Evolutionary conservation across 2,329 filamentous ascomycete genomes (phyloP).

Genomic region (Metarhizium robertsii): DNA sequence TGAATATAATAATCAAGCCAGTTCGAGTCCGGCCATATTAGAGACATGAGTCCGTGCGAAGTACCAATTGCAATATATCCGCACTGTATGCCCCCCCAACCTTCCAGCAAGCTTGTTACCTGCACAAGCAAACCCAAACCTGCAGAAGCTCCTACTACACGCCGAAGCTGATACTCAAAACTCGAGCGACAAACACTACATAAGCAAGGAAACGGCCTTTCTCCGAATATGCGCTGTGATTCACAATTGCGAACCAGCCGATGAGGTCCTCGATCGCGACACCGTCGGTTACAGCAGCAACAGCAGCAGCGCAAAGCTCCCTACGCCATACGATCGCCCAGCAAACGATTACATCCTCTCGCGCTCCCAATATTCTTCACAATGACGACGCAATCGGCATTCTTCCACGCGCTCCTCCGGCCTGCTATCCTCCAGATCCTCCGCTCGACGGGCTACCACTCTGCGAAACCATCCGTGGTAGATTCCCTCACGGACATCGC

Average conservation of each 20-base stretch:
- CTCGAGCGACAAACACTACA: neutral
- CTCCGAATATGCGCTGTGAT: constrained; percentile 20
- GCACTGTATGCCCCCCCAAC: neutral
- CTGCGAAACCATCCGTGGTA: constrained; percentile 69
- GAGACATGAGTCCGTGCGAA: neutral
- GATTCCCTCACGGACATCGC: constrained; percentile 84
- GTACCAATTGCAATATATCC: neutral
- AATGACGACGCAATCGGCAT: constrained; percentile 38
- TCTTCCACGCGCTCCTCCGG: constrained; percentile 68
- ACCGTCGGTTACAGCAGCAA: constrained; percentile 15
- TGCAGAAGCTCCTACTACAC: neutral
- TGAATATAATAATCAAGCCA: neutral
- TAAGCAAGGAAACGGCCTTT: neutral
- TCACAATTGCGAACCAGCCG: constrained; percentile 12
- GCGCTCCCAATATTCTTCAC: constrained; percentile 6
- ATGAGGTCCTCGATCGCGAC: constrained; percentile 22
- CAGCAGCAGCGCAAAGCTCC: constrained; percentile 1
- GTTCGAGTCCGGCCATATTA: neutral
- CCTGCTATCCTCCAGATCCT: constrained; percentile 86
- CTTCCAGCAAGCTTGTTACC: neutral
- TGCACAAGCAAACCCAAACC: neutral
- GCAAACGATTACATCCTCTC: neutral
- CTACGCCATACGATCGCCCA: neutral
- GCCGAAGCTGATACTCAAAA: neutral
- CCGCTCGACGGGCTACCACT: constrained; percentile 82